Base-by-base conservation (phyloP, 2,329 filamentous ascomycete genomes). In the Alternaria sp. region DNA sequence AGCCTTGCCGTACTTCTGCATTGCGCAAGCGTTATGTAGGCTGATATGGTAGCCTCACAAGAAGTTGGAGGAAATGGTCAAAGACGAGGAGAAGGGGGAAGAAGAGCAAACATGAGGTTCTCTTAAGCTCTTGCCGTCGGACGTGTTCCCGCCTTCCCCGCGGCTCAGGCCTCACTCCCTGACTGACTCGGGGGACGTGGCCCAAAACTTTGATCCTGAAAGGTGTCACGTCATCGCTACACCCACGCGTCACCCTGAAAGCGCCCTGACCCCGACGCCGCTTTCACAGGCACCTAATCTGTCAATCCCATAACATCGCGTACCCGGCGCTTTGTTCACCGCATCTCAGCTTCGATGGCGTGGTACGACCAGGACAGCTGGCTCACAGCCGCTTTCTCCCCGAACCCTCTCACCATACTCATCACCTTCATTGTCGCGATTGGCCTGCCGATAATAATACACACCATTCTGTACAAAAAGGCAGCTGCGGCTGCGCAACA, bases 401-500 rank as follows among this genome's bases (percentile, higher is more conserved):
- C 82, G 4, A 74, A 76, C 41, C 71, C 77, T 26, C 77, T 79
- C 8, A 79, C 82, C 60, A 86, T 98, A 71, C 68, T 89, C 62
- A 76, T 94, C 74, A 91, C 93, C 14, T 73, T 91, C 20, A 66
- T 92, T 57, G 82, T 97, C 72, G 87, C 91, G 62, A 76, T 97
- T 66, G 79, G 89, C 55, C 82, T 91, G 28, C 95, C 95, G 20
- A 74, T 96, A 53, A 75, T 96, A 55, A 84, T 97, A 48, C 95
- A 98, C 82, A 77, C 87, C 59, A 81, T 90, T 75, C 86, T 97
- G 74, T 88, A 93, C 77, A 86, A 86, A 56, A 84, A 87, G 51
- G 86, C 86, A 39, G 85, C 88, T 14, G 89, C 91, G 71, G 87
- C 87, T 38, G 85, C 84, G 14, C 63, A 57, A 16, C 86, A 91